phyloP scores from a whole-genome alignment of 441 rosid genomes.

The Mallotus repandus region DNA sequence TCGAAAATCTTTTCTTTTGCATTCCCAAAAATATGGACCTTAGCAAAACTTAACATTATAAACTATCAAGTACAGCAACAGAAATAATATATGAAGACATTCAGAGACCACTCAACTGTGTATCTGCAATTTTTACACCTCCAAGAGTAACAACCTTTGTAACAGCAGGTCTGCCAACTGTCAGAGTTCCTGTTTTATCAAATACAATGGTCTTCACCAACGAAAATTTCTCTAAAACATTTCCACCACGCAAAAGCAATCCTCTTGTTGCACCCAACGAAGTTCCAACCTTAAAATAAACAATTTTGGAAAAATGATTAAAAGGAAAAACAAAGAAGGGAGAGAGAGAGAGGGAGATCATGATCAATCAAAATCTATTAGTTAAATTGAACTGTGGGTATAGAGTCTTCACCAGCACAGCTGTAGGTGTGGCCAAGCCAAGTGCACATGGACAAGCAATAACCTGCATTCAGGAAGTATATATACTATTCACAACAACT shows the following conservation, averaged over 20 bases:
- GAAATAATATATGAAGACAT: constrained; percentile 15
- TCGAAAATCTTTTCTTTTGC: not conserved
- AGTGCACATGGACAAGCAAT: constrained; percentile 99
- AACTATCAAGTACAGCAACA: not conserved
- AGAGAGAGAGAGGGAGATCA: not conserved
- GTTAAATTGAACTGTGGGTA: constrained; percentile 15
- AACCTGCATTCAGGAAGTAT: constrained; percentile 53
- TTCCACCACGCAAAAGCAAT: constrained; percentile 90
- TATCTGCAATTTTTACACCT: constrained; percentile 28
- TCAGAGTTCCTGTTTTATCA: constrained; percentile 95
- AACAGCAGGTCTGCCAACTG: constrained; percentile 88
- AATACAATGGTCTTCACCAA: constrained; percentile 74
- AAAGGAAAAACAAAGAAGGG: not conserved
- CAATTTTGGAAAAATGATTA: not conserved
- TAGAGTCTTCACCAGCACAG: constrained; percentile 67
- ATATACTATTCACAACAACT: constrained; percentile 21
- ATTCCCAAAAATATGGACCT: not conserved
- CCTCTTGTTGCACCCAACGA: constrained; percentile 96
- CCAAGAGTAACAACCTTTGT: constrained; percentile 59
- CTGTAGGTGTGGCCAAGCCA: constrained; percentile 98
- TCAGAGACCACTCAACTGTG: constrained; percentile 51
- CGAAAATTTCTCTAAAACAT: constrained; percentile 82
- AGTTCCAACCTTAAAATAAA: constrained; percentile 69
- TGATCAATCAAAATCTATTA: constrained; percentile 12
- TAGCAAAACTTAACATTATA: not conserved